phyloP scores from a whole-genome alignment of 2,329 filamentous ascomycete genomes.

The Fusarium heterosporum region DNA sequence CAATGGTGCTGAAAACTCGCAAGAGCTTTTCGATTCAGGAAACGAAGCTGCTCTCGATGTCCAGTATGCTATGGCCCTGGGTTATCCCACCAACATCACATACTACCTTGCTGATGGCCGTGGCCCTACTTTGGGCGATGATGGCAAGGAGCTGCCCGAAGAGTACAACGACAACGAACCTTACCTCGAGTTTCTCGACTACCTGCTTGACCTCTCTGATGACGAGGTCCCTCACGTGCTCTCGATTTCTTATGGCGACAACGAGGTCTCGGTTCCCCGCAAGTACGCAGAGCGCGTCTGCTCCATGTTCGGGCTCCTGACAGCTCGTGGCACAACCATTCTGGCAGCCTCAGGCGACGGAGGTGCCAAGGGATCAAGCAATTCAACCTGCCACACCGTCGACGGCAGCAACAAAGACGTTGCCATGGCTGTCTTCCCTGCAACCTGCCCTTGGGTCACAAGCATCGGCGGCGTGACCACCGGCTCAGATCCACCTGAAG shows the following conservation, averaged over 20 bases:
- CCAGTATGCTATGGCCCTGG: slow-evolving; percentile 60
- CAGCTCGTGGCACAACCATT: slow-evolving; percentile 64
- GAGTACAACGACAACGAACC: slow-evolving; percentile 63
- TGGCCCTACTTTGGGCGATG: slow-evolving; percentile 55
- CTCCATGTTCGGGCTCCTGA: slow-evolving; percentile 63
- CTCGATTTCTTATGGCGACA: slow-evolving; percentile 68
- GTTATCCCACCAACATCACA: slow-evolving; percentile 57
- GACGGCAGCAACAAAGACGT: slow-evolving; percentile 67
- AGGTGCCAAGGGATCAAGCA: slow-evolving; percentile 57
- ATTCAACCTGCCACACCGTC: slow-evolving; percentile 67
- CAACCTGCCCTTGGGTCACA: slow-evolving; percentile 76
- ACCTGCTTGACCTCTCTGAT: slow-evolving; percentile 59
- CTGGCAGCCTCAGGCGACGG: slow-evolving; percentile 65
- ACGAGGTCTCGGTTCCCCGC: slow-evolving; percentile 65
- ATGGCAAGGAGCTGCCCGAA: slow-evolving; percentile 51
- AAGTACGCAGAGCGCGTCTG: slow-evolving; percentile 66
- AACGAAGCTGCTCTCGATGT: slow-evolving; percentile 62
- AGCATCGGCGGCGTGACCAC: slow-evolving; percentile 69
- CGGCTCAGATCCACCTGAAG: slow-evolving; percentile 53
- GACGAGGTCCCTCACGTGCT: slow-evolving; percentile 65
- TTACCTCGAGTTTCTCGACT: slow-evolving; percentile 65
- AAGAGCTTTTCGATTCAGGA: slow-evolving; percentile 53
- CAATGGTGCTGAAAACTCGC: slow-evolving; percentile 59
- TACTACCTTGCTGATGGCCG: slow-evolving; percentile 61
- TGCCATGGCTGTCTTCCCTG: slow-evolving; percentile 73